Conservation (phyloP, 1,139 yeast genomes). For the Taiozyma sp. region DNA sequence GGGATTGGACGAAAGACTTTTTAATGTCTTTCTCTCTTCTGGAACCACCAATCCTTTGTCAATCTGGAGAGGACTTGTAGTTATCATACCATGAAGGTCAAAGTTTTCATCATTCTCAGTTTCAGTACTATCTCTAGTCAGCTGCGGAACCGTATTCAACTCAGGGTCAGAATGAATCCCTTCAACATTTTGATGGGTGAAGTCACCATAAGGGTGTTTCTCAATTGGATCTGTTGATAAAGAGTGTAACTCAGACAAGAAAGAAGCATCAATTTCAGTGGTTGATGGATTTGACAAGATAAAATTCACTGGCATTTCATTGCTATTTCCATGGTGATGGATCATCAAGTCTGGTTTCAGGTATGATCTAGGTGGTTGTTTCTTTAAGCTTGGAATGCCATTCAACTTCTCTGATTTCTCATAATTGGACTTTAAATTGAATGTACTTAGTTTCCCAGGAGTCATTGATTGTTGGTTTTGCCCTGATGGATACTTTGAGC, state of each 20-base stretch:
- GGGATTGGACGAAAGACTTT: not conserved
- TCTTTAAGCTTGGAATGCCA: constrained; percentile 5
- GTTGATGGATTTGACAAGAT: not conserved
- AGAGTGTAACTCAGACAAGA: constrained; percentile 1
- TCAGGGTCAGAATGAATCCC: not conserved
- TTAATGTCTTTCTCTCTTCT: not conserved
- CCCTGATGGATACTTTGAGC: not conserved
- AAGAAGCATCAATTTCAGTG: constrained; percentile 2
- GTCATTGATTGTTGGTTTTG: not conserved
- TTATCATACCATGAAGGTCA: not conserved
- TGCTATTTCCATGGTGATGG: not conserved
- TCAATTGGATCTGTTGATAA: not conserved
- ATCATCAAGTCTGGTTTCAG: not conserved
- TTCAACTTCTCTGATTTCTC: constrained; percentile 9
- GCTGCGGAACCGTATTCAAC: constrained; percentile 6
- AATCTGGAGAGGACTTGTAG: constrained; percentile 2
- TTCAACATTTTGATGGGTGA: not conserved
- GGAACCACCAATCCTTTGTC: not conserved
- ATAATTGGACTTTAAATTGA: not conserved
- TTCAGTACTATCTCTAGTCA: constrained; percentile 10
- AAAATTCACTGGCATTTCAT: not conserved
- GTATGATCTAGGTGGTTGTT: not conserved
- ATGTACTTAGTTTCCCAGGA: not conserved
- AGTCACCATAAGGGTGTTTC: not conserved
- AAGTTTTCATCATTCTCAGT: constrained; percentile 16